Evolutionary conservation across 1,284 basidiomycete genomes (phyloP).

Genomic region (Neotropicomus parvogracilis): DNA sequence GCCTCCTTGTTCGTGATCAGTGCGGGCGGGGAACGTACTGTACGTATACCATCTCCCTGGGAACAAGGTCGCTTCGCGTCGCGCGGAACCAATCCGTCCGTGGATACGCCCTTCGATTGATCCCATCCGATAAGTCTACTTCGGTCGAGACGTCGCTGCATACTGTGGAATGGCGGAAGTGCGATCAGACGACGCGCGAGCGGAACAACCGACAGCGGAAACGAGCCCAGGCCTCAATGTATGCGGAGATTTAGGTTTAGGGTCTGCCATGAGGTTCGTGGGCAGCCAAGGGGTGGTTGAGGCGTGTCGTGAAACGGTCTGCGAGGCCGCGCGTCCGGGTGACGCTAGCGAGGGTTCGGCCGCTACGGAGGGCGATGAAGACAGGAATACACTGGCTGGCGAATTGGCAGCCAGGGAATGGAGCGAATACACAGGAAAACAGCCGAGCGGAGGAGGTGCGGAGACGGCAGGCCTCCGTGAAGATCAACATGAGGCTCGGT

Average conservation of each 20-base stretch:
- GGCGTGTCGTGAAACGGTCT: constrained; percentile 21
- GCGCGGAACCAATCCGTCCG: neutral
- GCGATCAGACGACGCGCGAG: constrained; percentile 3
- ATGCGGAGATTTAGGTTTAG: constrained; percentile 24
- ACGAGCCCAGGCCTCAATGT: constrained; percentile 7
- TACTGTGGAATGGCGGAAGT: constrained; percentile 8
- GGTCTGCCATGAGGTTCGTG: constrained; percentile 25
- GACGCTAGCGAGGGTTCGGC: constrained; percentile 17
- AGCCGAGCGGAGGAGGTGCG: constrained; percentile 18
- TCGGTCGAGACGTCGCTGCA: constrained; percentile 12
- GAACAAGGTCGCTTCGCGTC: neutral
- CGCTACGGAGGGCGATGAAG: constrained; percentile 1
- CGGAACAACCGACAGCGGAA: neutral
- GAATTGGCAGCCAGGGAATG: constrained; percentile 11
- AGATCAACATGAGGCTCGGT: constrained; percentile 30
- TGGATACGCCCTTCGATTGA: too few relatives aligned
- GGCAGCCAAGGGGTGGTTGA: constrained; percentile 20
- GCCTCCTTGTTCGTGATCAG: constrained; percentile 12
- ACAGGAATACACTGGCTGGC: constrained; percentile 3
- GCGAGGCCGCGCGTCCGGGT: constrained; percentile 22
- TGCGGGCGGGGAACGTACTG: neutral
- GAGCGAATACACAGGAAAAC: neutral
- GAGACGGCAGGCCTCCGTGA: constrained; percentile 16
- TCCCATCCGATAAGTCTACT: constrained; percentile 8
- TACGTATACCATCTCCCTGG: too few relatives aligned